Evolutionary conservation across 495 filamentous ascomycete species (phyloP).

Genomic region (Thermothielavioides terrestris): DNA sequence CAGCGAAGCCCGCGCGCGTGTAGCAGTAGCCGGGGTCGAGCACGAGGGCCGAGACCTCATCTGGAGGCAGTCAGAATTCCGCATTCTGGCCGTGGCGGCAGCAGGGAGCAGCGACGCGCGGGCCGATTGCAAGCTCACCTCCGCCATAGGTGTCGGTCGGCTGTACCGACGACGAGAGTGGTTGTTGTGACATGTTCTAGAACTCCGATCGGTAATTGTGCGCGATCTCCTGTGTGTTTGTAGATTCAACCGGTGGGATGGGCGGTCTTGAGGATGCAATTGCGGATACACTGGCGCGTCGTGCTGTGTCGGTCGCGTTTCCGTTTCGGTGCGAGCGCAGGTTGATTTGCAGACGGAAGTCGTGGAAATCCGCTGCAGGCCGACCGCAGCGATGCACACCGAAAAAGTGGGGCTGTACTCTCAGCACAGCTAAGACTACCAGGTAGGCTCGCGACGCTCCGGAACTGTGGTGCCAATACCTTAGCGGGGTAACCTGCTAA

Average conservation of each 20-base stretch:
- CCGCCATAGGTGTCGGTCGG: constrained; percentile 71
- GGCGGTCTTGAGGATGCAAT: background rate
- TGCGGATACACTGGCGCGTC: background rate
- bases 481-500: no score
- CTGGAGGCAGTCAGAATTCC: constrained; percentile 38
- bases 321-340: no score
- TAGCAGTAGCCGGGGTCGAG: constrained; percentile 89
- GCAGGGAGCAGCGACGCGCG: background rate
- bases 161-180: constrained; percentile 31
- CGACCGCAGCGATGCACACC: no score
- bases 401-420: no score
- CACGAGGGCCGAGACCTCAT: constrained; percentile 94
- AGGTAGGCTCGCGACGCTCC: no score
- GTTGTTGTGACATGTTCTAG: constrained; percentile 27
- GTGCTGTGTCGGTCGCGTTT: constrained; percentile 9
- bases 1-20: constrained; percentile 90
- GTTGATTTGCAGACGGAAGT: no score
- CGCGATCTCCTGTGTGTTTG: background rate
- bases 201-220: background rate
- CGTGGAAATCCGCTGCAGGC: no score
- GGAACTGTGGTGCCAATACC: no score
- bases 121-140: constrained; percentile 45
- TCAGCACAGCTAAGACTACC: no score
- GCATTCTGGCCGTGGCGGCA: no score
- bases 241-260: background rate